Evolutionary conservation across 164 flowering plant genomes (phyloP).

Genomic region (Euptelea pleiosperma): DNA sequence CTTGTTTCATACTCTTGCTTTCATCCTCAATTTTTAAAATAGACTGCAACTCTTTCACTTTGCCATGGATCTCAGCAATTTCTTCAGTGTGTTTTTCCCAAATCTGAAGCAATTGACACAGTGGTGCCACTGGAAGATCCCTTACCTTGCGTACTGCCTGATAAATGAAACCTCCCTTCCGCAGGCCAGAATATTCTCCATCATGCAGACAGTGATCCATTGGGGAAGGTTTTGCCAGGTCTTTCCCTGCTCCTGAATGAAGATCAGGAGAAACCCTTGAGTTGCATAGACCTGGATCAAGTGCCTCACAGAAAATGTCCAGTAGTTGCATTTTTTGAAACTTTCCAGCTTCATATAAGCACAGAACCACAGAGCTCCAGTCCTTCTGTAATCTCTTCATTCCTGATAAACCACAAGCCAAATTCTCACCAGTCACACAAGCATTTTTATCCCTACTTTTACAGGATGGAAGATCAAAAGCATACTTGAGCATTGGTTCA

Average conservation of each 20-base stretch:
- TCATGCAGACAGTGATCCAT: conserved; percentile 12
- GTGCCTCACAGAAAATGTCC: conserved; percentile 72
- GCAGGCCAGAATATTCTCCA: conserved; percentile 15
- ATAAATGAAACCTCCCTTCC: conserved; percentile 34
- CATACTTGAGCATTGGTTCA: conserved; percentile 39
- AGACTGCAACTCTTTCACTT: conserved; percentile 58
- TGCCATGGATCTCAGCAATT: conserved; percentile 49
- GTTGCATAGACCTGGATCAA: conserved; percentile 48
- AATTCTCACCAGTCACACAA: conserved; percentile 25
- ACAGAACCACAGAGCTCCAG: conserved; percentile 64
- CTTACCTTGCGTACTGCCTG: conserved; percentile 56
- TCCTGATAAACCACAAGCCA: conserved; percentile 44
- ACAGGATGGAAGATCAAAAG: conserved; percentile 49
- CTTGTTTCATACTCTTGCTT: conserved; percentile 29
- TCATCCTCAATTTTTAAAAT: conserved; percentile 32
- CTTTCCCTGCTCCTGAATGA: conserved; percentile 13
- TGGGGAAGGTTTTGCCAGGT: conserved; percentile 19
- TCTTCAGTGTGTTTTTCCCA: conserved; percentile 53
- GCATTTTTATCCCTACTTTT: conserved; percentile 30
- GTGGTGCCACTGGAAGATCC: conserved; percentile 46
- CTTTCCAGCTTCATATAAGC: conserved; percentile 75
- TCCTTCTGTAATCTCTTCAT: conserved; percentile 40
- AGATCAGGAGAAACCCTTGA: conserved; percentile 23
- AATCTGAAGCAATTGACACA: conserved; percentile 44
- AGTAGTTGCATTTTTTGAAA: conserved; percentile 44